These are phyloP conservation scores for Neurospora sp. DNA, from an alignment of 495 filamentous ascomycete species.

Conservation along the genomic window DNA sequence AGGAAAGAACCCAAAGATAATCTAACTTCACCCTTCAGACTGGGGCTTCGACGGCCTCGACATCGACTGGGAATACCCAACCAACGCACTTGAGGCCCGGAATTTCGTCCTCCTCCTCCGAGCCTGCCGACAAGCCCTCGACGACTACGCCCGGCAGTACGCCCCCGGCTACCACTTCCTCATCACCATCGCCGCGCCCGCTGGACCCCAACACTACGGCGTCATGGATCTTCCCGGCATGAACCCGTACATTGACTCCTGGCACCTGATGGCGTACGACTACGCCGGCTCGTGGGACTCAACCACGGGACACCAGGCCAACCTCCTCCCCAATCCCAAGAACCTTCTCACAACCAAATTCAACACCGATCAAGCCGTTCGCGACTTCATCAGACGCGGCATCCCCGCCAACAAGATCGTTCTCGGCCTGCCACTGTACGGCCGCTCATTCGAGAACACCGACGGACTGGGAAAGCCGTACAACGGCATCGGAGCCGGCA, in stretches of 20 bases:
- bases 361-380: conserved; percentile 54
- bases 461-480: conserved; percentile 58
- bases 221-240: conserved; percentile 58
- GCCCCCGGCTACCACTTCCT: conserved; percentile 49
- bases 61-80: conserved; percentile 56
- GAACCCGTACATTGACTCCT: conserved; percentile 70
- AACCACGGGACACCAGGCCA: conserved; percentile 62
- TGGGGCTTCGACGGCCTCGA: conserved; percentile 48
- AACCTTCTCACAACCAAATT: conserved; percentile 53
- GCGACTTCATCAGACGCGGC: conserved; percentile 54
- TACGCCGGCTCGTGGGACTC: conserved; percentile 63
- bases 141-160: conserved; percentile 46
- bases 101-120: conserved; percentile 63
- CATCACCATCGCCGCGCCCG: conserved; percentile 61
- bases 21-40: conserved; percentile 24
- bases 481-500: conserved; percentile 52
- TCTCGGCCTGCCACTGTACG: conserved; percentile 79
- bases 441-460: conserved; percentile 65
- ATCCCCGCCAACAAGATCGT: conserved; percentile 60
- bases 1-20: background rate
- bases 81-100: conserved; percentile 46
- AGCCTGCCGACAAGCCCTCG: conserved; percentile 53
- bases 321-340: conserved; percentile 46
- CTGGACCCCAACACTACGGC: conserved; percentile 54
- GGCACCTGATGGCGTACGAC: conserved; percentile 78